Conservation (phyloP, 305 asterid species). For the Fraxinus floribunda region DNA sequence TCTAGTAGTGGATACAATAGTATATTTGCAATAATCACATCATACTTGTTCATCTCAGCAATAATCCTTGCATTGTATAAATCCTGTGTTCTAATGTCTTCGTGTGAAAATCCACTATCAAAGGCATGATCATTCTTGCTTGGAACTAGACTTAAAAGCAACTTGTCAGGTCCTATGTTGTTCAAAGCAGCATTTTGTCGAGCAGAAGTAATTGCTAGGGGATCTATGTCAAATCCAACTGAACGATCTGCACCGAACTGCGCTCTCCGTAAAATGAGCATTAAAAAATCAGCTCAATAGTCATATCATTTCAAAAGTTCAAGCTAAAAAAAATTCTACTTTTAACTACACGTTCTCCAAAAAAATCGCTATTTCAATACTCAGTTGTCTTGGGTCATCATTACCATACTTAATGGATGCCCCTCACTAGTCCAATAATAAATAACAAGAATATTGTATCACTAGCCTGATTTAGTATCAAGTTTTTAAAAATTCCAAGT, state of each 20-base stretch:
- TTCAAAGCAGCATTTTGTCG: slow-evolving; percentile 65
- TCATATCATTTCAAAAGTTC: background rate
- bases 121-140: slow-evolving; percentile 30
- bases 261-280: slow-evolving; percentile 14
- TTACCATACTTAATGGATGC: background rate
- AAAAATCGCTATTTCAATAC: background rate
- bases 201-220: slow-evolving; percentile 76
- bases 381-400: background rate
- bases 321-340: background rate
- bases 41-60: slow-evolving; percentile 50
- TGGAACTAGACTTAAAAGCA: slow-evolving; percentile 61
- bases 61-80: slow-evolving; percentile 34
- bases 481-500: background rate
- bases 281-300: slow-evolving; percentile 8
- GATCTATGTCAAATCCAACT: slow-evolving; percentile 83
- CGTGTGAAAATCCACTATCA: slow-evolving; percentile 30
- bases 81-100: slow-evolving; percentile 22
- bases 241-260: slow-evolving; percentile 79
- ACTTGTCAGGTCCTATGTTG: slow-evolving; percentile 49
- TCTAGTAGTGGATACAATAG: slow-evolving; percentile 68
- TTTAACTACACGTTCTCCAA: background rate
- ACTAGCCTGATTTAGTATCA: background rate
- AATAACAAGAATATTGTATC: background rate
- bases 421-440: background rate
- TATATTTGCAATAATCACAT: slow-evolving; percentile 79